A percentile compares a stretch with the other conserved stretches of the same genome.
phyloP scores from a whole-genome alignment of 257 asterid species.

The Petunia axillaris region DNA sequence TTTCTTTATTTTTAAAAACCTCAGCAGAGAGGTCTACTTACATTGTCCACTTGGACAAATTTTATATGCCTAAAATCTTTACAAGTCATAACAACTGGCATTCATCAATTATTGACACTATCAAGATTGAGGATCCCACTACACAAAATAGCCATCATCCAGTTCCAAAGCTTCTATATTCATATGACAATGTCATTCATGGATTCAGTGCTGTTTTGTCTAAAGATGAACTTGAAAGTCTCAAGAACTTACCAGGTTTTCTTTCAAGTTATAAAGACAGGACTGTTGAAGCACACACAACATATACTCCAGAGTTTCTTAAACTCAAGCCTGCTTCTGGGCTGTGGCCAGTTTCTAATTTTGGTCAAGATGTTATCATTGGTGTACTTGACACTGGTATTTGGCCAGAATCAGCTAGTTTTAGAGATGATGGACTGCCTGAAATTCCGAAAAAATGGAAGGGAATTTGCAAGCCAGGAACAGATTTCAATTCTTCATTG shows the following conservation, averaged over 20 bases:
- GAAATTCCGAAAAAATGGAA: conserved; percentile 32
- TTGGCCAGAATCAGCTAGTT: conserved; percentile 30
- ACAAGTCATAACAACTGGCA: conserved; percentile 30
- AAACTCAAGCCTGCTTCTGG: conserved; percentile 31
- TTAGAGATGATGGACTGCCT: conserved; percentile 26
- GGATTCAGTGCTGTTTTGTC: conserved; percentile 34
- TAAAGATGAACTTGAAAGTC: conserved; percentile 13
- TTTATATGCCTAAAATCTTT: conserved; percentile 30
- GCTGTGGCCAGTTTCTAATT: conserved; percentile 29
- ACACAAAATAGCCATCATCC: not conserved
- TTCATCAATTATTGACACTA: not conserved
- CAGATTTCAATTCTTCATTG: conserved; percentile 34
- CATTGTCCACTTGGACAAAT: conserved; percentile 36
- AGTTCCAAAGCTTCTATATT: conserved; percentile 16
- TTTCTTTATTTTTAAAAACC: not conserved
- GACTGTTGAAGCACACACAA: conserved; percentile 24
- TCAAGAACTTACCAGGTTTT: conserved; percentile 24
- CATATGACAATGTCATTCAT: conserved; percentile 26
- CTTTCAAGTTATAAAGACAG: conserved; percentile 27
- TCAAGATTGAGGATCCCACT: not conserved
- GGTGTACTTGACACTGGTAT: conserved; percentile 25
- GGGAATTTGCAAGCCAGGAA: conserved; percentile 32
- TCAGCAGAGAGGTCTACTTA: conserved; percentile 31
- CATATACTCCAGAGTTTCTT: conserved; percentile 31
- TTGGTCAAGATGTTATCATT: conserved; percentile 24